A percentile compares a stretch with the other conserved stretches of the same genome.
Conservation (phyloP, 208 protist species). For the Kentomonas sorsogonicus region DNA sequence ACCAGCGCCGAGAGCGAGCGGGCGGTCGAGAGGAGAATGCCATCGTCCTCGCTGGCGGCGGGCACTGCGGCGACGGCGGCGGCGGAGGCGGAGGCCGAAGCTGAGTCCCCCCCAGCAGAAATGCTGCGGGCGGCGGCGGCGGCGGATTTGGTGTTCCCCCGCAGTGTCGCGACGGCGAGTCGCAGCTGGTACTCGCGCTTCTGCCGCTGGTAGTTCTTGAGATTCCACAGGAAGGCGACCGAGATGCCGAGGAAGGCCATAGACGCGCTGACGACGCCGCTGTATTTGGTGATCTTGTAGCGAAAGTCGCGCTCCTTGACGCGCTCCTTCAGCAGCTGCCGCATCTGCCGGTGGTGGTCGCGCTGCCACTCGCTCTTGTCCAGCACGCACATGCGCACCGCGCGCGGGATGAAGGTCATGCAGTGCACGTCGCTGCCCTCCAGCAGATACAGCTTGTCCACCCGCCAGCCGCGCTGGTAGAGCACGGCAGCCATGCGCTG, state of each 20-base stretch:
- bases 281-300: constrained; percentile 69
- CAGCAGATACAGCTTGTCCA: constrained; percentile 74
- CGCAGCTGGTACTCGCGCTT: constrained; percentile 43
- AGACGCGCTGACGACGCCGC: constrained; percentile 53
- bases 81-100: no score
- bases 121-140: no score
- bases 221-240: constrained; percentile 58
- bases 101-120: no score
- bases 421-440: constrained; percentile 66
- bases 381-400: constrained; percentile 52
- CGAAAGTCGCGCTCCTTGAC: constrained; percentile 65
- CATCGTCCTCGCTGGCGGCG: neutral
- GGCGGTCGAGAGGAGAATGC: no score
- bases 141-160: constrained; percentile 1
- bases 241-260: constrained; percentile 58
- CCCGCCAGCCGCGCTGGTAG: constrained; percentile 73
- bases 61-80: no score
- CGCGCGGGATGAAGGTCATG: constrained; percentile 51
- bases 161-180: constrained; percentile 42
- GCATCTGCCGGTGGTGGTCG: constrained; percentile 60
- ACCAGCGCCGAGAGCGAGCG: no score
- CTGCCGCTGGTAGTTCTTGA: constrained; percentile 50
- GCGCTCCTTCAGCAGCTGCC: constrained; percentile 54
- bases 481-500: constrained; percentile 70
- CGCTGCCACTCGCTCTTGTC: constrained; percentile 66